Percentiles rank a stretch among this genome's conserved stretches.
Conservation (phyloP, 352 stramenopile species). For the Peronospora farinosa region DNA sequence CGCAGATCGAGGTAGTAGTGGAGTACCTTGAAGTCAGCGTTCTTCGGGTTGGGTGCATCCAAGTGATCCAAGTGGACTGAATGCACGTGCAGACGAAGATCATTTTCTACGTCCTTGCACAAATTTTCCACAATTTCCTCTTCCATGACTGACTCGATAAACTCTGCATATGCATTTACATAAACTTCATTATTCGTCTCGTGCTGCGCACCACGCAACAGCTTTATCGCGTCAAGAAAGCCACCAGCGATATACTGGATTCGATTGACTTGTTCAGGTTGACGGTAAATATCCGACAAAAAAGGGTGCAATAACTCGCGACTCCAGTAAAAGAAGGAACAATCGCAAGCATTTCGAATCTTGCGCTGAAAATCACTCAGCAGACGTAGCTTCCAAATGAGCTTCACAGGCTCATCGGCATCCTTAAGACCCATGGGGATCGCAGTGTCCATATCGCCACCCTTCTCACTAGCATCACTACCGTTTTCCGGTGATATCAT, state of each 20-base stretch:
- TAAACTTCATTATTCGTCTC: constrained; percentile 65
- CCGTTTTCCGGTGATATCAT: constrained; percentile 57
- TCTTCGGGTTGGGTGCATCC: constrained; percentile 82
- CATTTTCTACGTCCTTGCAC: constrained; percentile 91
- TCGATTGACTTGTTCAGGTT: constrained; percentile 74
- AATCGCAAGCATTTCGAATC: constrained; percentile 83
- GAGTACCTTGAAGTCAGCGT: constrained; percentile 71
- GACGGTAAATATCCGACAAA: constrained; percentile 72
- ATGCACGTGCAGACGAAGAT: constrained; percentile 88
- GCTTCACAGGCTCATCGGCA: constrained; percentile 63
- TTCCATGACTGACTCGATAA: constrained; percentile 78
- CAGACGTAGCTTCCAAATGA: constrained; percentile 82
- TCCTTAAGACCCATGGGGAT: constrained; percentile 48
- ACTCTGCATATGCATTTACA: constrained; percentile 65
- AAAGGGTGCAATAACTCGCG: constrained; percentile 85
- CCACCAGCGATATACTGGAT: constrained; percentile 80
- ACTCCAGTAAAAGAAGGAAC: constrained; percentile 92
- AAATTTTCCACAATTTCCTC: constrained; percentile 86
- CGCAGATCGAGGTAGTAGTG: constrained; percentile 83
- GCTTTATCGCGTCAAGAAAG: constrained; percentile 71
- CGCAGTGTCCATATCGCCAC: constrained; percentile 33
- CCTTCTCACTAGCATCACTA: constrained; percentile 31
- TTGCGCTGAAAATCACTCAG: constrained; percentile 86
- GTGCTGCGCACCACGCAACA: constrained; percentile 71
- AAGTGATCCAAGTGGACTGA: constrained; percentile 84